Evolutionary conservation across 345 rosid genomes (phyloP).

Genomic region (Corymbia maculata): DNA sequence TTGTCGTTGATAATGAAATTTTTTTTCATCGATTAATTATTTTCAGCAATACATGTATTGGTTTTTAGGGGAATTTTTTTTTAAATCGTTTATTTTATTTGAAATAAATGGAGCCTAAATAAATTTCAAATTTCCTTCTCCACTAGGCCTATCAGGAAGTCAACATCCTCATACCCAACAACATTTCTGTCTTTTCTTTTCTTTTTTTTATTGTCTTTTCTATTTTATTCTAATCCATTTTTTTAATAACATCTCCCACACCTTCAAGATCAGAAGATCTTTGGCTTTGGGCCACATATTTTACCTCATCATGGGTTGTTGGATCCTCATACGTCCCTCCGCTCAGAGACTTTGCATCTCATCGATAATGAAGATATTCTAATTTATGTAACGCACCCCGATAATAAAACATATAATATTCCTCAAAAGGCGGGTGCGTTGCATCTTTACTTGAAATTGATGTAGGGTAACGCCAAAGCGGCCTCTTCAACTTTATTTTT

Average conservation of each 20-base stretch:
- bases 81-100: rapidly evolving
- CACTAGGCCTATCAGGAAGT: background rate
- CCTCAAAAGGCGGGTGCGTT: background rate
- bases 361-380: background rate
- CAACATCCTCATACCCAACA: background rate
- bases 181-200: background rate
- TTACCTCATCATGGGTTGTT: background rate
- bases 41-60: rapidly evolving
- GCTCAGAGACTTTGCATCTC: background rate
- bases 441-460: background rate
- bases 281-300: background rate
- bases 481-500: background rate
- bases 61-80: background rate
- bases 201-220: rapidly evolving
- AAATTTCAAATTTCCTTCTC: background rate
- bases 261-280: background rate
- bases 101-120: background rate
- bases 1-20: rapidly evolving
- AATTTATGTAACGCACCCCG: background rate
- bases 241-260: background rate
- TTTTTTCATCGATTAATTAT: rapidly evolving
- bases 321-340: background rate
- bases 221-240: background rate
- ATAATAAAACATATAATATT: background rate
- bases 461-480: background rate